These are phyloP conservation scores for Vitis labrusca DNA, from an alignment of 164 flowering plant species.

Conservation along the genomic window DNA sequence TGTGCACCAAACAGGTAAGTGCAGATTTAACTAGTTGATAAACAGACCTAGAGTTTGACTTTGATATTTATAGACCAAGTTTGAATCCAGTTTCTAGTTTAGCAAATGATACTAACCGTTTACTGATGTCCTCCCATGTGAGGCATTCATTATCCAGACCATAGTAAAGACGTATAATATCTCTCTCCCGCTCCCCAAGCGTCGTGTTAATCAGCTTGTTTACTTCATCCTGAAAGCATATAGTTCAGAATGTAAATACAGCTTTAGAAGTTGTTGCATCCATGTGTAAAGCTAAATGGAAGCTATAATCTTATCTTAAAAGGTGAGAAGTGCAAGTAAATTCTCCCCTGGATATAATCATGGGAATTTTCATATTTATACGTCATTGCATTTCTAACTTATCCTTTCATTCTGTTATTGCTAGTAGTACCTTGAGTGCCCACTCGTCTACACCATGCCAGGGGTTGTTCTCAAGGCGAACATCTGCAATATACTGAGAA, in stretches of 20 bases:
- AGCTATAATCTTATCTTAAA: neutral
- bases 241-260: neutral
- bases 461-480: slow-evolving; percentile 72
- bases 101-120: slow-evolving; percentile 49
- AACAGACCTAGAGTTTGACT: no score
- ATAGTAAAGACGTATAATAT: slow-evolving; percentile 85
- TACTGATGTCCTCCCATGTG: slow-evolving; percentile 97
- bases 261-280: neutral
- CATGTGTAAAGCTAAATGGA: neutral
- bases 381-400: no score
- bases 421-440: slow-evolving; percentile 70
- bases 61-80: no score
- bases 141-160: slow-evolving; percentile 83
- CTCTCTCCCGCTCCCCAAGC: slow-evolving; percentile 73
- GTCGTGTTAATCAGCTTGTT: slow-evolving; percentile 62
- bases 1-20: no score
- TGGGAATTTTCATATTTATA: no score
- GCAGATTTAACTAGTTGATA: no score
- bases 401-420: no score
- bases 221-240: slow-evolving; percentile 75
- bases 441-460: slow-evolving; percentile 89
- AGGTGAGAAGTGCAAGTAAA: neutral
- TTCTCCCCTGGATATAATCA: neutral
- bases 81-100: neutral
- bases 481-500: slow-evolving; percentile 89